Base-by-base conservation (phyloP, 148 eudicot species). In the Persicaria maculosa region DNA sequence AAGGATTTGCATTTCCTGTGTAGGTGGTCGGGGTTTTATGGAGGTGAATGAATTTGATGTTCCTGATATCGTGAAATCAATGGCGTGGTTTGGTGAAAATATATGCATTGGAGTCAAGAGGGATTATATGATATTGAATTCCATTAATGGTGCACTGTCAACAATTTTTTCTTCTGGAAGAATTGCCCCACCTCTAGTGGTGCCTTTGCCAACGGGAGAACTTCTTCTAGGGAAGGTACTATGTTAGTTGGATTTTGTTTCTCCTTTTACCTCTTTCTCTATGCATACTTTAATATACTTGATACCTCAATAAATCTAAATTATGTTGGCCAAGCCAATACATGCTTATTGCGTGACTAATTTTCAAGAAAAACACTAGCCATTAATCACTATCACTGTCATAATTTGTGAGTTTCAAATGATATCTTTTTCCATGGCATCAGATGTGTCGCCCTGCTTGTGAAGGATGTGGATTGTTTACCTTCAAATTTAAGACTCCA, bases 71-170 rank as follows among this genome's bases (percentile, higher is more conserved):
- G 97, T 95, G 71, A 95, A 95, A 77, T 95, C 99, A 43, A 84
- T 95, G 90, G 85, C 99, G 71, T 95, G 99, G 99, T 95, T 97
- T 84, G 99, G 99, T 55, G 99, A 95, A 81, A 92, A 95, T 80
- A 84, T 95, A 82, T 95, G 99, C 80, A 79, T 95, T 80, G 99
- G 99, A 64, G 84, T 95, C 75, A 86, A 86, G 68, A 90, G 88
- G 82, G 99, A 95, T 75, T 95, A 95, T 72, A 85, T 82, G 84
- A 90, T 95, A 78, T 80, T 95, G 77, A 95, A 90, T 85, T 73
- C 97, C 62, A 83, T 85, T 19, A 95, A 78, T 72, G 99, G 99
- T 80, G 83, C 90, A 59, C 77, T 92, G 69, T 84, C 93, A 58
- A 92, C 91, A 81, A 93, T 95, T 17, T 95, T 95, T 78, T 87